A percentile compares a stretch with the other conserved stretches of the same genome.
Evolutionary conservation across 2,329 filamentous ascomycete species (phyloP).

Genomic region (Macrophomina phaseolina): DNA sequence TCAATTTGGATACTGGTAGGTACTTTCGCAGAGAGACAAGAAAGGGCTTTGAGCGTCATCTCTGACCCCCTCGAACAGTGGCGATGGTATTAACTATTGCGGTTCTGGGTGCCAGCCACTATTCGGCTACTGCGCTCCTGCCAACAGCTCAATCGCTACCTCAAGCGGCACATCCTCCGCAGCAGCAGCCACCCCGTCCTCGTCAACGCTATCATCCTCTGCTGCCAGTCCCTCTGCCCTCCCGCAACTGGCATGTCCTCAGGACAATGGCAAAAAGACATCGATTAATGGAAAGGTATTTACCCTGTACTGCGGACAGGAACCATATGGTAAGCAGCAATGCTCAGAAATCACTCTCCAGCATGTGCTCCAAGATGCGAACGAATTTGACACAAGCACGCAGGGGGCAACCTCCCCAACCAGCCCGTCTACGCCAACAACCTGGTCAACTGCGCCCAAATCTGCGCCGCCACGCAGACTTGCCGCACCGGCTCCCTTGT

Average conservation of each 20-base stretch:
- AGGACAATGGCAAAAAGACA: neutral
- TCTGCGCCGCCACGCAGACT: neutral
- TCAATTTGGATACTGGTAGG: conserved; percentile 8
- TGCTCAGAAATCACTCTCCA: neutral
- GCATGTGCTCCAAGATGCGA: neutral
- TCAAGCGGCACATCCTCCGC: neutral
- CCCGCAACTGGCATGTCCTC: neutral
- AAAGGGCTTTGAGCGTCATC: neutral
- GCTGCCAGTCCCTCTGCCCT: neutral
- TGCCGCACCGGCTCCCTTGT: neutral
- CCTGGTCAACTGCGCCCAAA: neutral
- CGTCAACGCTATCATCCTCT: neutral
- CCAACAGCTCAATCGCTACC: neutral
- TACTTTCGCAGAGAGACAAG: neutral
- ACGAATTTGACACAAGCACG: neutral
- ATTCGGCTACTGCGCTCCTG: conserved; percentile 43
- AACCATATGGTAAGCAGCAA: conserved; percentile 3
- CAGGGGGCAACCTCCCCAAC: conserved; percentile 2
- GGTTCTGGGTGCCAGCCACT: conserved; percentile 44
- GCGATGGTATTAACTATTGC: conserved; percentile 39
- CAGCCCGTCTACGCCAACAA: conserved; percentile 3
- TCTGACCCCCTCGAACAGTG: neutral
- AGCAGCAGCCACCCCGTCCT: neutral
- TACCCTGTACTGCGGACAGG: neutral
- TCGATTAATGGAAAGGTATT: neutral